These are phyloP conservation scores for Termitomyces bulborhizus DNA, from an alignment of 768 basidiomycete species.

Conservation along the genomic window DNA sequence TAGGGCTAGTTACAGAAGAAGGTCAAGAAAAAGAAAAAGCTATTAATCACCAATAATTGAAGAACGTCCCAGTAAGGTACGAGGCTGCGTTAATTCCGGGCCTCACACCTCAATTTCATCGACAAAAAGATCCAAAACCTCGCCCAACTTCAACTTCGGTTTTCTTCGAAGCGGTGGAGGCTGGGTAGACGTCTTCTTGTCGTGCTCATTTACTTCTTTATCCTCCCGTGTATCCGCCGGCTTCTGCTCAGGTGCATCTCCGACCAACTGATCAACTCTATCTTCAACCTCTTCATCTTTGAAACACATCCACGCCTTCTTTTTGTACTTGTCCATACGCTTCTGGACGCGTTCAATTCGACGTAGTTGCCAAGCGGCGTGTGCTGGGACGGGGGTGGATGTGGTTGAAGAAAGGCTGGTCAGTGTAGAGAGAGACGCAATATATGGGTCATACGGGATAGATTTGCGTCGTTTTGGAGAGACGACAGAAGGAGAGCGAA, in stretches of 20 bases:
- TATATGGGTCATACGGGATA: conserved; percentile 8
- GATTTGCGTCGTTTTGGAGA: conserved; percentile 1
- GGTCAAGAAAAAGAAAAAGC: background rate
- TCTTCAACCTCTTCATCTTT: conserved; percentile 24
- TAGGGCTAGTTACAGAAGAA: background rate
- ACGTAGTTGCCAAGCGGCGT: conserved; percentile 24
- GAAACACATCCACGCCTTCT: conserved; percentile 23
- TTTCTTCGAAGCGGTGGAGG: conserved; percentile 6
- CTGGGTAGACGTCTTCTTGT: background rate
- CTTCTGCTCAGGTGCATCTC: background rate
- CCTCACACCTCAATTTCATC: conserved; percentile 23
- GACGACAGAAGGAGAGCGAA: conserved; percentile 7
- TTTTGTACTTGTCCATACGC: conserved; percentile 29
- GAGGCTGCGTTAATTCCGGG: background rate
- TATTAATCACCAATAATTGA: background rate
- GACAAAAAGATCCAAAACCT: conserved; percentile 23
- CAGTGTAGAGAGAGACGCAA: conserved; percentile 11
- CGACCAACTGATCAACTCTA: conserved; percentile 11
- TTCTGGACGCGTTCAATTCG: conserved; percentile 24
- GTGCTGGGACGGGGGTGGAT: conserved; percentile 28
- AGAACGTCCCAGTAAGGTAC: background rate
- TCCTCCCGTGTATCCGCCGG: background rate
- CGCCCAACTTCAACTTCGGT: conserved; percentile 12
- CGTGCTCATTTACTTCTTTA: background rate
- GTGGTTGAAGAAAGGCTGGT: conserved; percentile 7